Evolutionary conservation across 139 green algal genomes (phyloP).

Genomic region (Yamagishiella unicocca): DNA sequence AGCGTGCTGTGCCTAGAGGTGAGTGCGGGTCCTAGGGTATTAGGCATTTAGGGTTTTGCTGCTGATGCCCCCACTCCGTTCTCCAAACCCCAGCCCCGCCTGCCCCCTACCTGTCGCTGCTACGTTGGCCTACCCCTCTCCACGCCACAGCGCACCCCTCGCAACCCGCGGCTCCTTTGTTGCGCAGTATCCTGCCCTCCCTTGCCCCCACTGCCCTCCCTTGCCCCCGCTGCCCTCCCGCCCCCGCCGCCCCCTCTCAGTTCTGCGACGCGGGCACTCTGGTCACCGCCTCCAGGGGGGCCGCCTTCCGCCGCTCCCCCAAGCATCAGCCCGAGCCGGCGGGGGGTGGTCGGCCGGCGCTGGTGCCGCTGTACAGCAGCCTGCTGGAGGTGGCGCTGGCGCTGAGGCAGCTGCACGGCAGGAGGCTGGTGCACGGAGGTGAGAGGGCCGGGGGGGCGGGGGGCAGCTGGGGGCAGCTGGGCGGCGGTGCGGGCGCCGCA

Average conservation of each 20-base stretch:
- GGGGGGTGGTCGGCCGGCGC: not conserved
- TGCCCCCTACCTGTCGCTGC: no score
- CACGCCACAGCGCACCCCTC: no score
- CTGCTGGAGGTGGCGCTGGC: slow-evolving; percentile 30
- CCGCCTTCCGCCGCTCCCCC: not conserved
- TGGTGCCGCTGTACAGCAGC: slow-evolving; percentile 23
- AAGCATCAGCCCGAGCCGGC: not conserved
- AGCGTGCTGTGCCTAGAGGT: slow-evolving; percentile 4
- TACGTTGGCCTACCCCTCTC: no score
- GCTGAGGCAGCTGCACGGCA: slow-evolving; percentile 6
- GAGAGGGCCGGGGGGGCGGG: not conserved
- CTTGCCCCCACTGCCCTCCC: not conserved
- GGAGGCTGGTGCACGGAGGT: slow-evolving; percentile 4
- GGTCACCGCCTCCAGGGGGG: not conserved
- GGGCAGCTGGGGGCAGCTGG: not conserved
- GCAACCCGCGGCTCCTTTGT: not conserved
- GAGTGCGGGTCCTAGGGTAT: no score
- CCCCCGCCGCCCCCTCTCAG: not conserved
- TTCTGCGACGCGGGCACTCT: slow-evolving; percentile 31
- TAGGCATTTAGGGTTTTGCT: no score
- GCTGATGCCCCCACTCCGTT: no score
- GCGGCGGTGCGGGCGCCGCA: no score
- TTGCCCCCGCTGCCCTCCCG: not conserved
- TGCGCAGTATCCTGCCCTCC: not conserved
- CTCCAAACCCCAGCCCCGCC: no score